Evolutionary conservation across 257 asterid genomes (phyloP).

Genomic region (Jacaranda copaia): DNA sequence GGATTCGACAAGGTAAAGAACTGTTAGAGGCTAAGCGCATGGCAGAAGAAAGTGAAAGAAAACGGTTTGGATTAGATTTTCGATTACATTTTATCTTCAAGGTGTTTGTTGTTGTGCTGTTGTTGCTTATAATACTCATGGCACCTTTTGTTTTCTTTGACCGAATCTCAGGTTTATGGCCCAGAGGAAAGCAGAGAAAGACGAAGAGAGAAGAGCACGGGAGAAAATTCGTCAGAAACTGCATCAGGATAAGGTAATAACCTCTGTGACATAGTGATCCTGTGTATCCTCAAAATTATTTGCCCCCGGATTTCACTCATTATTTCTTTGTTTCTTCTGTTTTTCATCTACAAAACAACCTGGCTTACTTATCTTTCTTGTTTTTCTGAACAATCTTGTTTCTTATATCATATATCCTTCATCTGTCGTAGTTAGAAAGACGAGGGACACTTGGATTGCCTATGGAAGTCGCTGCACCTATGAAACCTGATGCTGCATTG

Average conservation of each 20-base stretch:
- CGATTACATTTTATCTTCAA: neutral
- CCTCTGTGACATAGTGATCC: neutral
- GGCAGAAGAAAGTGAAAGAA: conserved; percentile 73
- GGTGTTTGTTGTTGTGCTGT: conserved; percentile 10
- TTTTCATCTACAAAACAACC: no score
- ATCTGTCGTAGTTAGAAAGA: conserved; percentile 60
- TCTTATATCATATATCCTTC: conserved; percentile 3
- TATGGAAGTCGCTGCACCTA: conserved; percentile 37
- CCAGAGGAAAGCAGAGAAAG: conserved; percentile 62
- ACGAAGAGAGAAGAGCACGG: conserved; percentile 67
- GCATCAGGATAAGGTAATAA: conserved; percentile 75
- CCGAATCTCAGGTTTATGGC: conserved; percentile 50
- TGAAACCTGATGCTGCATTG: conserved; percentile 34
- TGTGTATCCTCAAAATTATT: neutral
- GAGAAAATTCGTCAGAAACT: conserved; percentile 72
- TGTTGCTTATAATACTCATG: conserved; percentile 13
- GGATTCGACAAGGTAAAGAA: conserved; percentile 63
- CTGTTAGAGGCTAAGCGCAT: conserved; percentile 54
- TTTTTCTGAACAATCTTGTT: conserved; percentile 12
- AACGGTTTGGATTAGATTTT: conserved; percentile 48
- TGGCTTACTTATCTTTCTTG: neutral
- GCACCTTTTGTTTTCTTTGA: conserved; percentile 23
- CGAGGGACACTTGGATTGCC: conserved; percentile 47
- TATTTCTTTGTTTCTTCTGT: neutral
- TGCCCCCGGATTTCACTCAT: neutral